Conservation (phyloP, 176 grass and related monocot species). For the Musa acuminata region DNA sequence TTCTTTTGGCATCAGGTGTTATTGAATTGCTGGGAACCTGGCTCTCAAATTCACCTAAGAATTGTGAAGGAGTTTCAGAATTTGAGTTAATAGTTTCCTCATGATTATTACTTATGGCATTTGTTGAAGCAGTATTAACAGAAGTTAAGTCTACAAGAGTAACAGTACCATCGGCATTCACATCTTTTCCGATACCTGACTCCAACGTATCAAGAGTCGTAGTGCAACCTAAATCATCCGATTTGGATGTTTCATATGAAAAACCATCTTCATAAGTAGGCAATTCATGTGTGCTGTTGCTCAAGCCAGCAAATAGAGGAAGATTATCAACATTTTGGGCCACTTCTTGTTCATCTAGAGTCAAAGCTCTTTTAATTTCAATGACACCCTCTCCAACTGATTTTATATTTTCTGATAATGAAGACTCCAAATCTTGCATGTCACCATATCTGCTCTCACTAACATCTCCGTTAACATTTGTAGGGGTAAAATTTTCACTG, state of each 20-base stretch:
- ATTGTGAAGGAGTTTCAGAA: conserved; percentile 6
- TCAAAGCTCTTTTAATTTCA: not conserved
- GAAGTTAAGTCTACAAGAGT: not conserved
- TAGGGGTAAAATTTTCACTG: conserved; percentile 4
- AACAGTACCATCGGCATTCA: not conserved
- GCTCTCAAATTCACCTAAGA: conserved; percentile 11
- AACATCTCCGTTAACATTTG: conserved; percentile 18
- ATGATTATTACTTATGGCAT: not conserved
- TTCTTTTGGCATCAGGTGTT: conserved; percentile 23
- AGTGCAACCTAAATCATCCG: not conserved
- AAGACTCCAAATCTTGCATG: conserved; percentile 7
- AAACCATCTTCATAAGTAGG: not conserved
- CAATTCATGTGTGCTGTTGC: not conserved
- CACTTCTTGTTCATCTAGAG: conserved; percentile 16
- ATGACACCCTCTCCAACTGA: not conserved
- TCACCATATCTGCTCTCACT: conserved; percentile 5
- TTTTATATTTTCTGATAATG: conserved; percentile 1
- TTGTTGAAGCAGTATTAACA: not conserved
- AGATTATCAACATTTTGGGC: conserved; percentile 12
- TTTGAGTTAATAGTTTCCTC: conserved; percentile 29
- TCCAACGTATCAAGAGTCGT: conserved; percentile 3
- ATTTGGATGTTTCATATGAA: not conserved
- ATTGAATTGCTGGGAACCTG: conserved; percentile 25
- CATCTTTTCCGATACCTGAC: not conserved
- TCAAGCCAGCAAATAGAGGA: not conserved